Percentiles rank a stretch among this genome's conserved stretches.
Conservation (phyloP, 2,329 filamentous ascomycete species). For the Alternaria gansuensis region DNA sequence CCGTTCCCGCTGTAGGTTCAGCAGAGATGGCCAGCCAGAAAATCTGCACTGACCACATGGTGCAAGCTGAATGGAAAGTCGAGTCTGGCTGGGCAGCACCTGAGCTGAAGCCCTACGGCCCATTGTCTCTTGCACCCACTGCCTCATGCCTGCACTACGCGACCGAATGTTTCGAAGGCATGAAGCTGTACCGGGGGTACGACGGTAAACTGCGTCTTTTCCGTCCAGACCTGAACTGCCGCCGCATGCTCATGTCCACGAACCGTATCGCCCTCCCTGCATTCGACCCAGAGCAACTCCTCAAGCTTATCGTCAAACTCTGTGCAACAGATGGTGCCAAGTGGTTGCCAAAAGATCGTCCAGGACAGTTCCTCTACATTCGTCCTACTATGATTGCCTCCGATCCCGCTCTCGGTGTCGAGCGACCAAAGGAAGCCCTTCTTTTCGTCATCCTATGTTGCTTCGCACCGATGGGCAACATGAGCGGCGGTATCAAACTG, state of each 20-base stretch:
- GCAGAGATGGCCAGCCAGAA: slow-evolving; percentile 54
- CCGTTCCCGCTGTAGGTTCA: slow-evolving; percentile 54
- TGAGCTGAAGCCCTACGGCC: slow-evolving; percentile 78
- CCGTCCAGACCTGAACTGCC: slow-evolving; percentile 76
- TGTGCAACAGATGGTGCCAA: slow-evolving; percentile 76
- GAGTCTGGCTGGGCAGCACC: slow-evolving; percentile 76
- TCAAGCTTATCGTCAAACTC: slow-evolving; percentile 76
- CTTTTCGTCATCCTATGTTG: slow-evolving; percentile 77
- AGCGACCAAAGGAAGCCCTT: slow-evolving; percentile 80
- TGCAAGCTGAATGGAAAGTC: slow-evolving; percentile 74
- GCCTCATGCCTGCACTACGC: slow-evolving; percentile 87
- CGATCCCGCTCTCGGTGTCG: slow-evolving; percentile 80
- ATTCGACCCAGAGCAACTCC: slow-evolving; percentile 75
- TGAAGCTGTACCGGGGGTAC: slow-evolving; percentile 74
- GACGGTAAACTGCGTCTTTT: slow-evolving; percentile 80
- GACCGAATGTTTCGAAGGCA: slow-evolving; percentile 88
- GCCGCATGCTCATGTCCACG: slow-evolving; percentile 66
- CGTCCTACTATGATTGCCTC: slow-evolving; percentile 88
- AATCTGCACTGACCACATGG: slow-evolving; percentile 85
- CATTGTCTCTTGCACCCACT: slow-evolving; percentile 79
- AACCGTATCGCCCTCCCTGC: slow-evolving; percentile 76
- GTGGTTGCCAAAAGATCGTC: slow-evolving; percentile 77
- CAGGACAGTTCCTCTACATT: slow-evolving; percentile 81
- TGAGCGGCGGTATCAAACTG: slow-evolving; percentile 66
- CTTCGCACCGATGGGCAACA: slow-evolving; percentile 57